Conservation (phyloP, 306 rosid genomes). For the Quercus agrifolia region DNA sequence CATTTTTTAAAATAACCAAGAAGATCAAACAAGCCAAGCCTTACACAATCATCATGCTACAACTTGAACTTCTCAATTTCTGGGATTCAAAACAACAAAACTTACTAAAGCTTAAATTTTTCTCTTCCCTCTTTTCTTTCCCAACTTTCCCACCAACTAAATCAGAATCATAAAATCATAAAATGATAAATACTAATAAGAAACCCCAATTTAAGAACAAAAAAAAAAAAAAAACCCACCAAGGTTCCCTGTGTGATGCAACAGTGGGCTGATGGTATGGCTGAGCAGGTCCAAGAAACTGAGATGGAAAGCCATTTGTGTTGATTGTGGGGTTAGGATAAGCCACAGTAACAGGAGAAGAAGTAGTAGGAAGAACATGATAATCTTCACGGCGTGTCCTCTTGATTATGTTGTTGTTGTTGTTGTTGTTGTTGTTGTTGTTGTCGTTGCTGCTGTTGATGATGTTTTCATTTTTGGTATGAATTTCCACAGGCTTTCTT, state of each 20-base stretch:
- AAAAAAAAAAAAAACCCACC: constrained; percentile 28
- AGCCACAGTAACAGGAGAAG: constrained; percentile 23
- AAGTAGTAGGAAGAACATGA: constrained; percentile 21
- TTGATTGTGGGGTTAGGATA: constrained; percentile 26
- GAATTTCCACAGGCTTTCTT: constrained; percentile 96
- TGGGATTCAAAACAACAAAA: not conserved
- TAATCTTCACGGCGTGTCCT: constrained; percentile 47
- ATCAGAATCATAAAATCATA: not conserved
- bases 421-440: not conserved
- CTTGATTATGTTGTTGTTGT: constrained; percentile 24
- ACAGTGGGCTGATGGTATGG: constrained; percentile 34
- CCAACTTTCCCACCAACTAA: not conserved
- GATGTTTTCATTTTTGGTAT: constrained; percentile 19
- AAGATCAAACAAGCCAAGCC: not conserved
- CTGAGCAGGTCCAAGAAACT: constrained; percentile 36
- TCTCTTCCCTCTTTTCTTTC: not conserved
- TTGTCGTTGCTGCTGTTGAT: constrained; percentile 1
- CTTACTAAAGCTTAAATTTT: not conserved
- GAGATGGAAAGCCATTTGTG: constrained; percentile 33
- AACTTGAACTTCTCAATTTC: not conserved
- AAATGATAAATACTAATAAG: not conserved
- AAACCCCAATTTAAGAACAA: not conserved
- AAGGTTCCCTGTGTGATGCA: constrained; percentile 35
- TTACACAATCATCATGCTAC: not conserved
- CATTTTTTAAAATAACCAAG: not conserved